Percentiles rank a stretch among this genome's conserved stretches.
Evolutionary conservation across 768 basidiomycete genomes (phyloP).

Genomic region (Strobilomyces dryophilus): DNA sequence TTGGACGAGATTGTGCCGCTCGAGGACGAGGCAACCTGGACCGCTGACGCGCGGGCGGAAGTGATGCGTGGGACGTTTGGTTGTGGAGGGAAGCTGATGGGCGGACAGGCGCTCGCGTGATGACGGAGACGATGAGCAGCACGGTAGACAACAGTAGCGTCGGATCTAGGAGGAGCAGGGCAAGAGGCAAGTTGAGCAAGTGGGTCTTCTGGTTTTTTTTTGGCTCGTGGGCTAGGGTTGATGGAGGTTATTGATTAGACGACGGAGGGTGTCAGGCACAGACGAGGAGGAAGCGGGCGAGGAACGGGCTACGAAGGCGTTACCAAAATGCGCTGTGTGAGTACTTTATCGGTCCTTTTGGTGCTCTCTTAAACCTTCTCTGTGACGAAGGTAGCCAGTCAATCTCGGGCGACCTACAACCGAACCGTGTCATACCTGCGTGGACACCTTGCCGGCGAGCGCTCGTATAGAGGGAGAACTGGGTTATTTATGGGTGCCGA

Average conservation of each 20-base stretch:
- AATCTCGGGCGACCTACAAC: too few species aligned
- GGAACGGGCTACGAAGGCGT: too few species aligned
- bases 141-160: conserved; percentile 32
- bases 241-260: conserved; percentile 38
- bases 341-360: too few species aligned
- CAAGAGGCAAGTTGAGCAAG: conserved; percentile 36
- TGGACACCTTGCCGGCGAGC: too few species aligned
- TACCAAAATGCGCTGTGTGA: too few species aligned
- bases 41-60: conserved; percentile 42
- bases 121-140: conserved; percentile 38
- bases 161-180: conserved; percentile 24
- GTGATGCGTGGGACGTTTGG: conserved; percentile 31
- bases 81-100: not conserved
- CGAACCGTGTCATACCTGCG: too few species aligned
- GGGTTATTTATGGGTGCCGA: too few species aligned
- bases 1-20: conserved; percentile 67
- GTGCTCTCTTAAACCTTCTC: too few species aligned
- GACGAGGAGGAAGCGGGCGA: conserved; percentile 43
- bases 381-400: too few species aligned
- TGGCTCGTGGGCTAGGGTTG: too few species aligned
- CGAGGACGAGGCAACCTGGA: conserved; percentile 54
- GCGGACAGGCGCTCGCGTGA: conserved; percentile 52
- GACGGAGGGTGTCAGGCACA: conserved; percentile 51
- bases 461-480: too few species aligned
- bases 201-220: conserved; percentile 24